Base-by-base conservation (phyloP, 2,329 filamentous ascomycete genomes). In the Fusarium proliferatum region DNA sequence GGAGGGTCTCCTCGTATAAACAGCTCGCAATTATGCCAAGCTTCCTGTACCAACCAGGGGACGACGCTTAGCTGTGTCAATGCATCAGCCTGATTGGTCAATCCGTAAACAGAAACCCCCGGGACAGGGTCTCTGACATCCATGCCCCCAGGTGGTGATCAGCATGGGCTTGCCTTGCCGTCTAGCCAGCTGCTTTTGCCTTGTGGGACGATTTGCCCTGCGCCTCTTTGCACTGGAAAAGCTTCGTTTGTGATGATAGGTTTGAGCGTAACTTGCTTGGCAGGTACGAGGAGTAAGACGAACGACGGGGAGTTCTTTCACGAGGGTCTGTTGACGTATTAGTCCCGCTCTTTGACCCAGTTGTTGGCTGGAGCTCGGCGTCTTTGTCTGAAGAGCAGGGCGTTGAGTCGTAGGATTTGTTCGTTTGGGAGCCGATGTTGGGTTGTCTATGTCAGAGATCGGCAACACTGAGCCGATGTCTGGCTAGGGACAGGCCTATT, bases 141-240 rank as follows among this genome's bases (percentile, higher is more conserved):
- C 67, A 45, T 38, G 51, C 10, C 66, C 67, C 67, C 41, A 66
- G 66, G 28, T 69, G 66, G 42, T 65, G 67, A 69, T 69, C 66
- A 30, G 26, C 51, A 33, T 49, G 34, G 23, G n/a, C 59, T 45
- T 61, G 64, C 34, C 52, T 45, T 61, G 49, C 39, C 64, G 49
- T 28, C 34, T 55, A 55, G 19, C 51, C 51, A 55, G 34, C 51
- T 41, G 34, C 51, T 28, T 39, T 46, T 69, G 65, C 67, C 66
- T 66, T 66, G 67, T 69, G 52, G 66, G 46, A 69, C 66, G 41
- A 64, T 49, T 34, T 63, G 51, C 23, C 49, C 49, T 51, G 43
- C 56, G 49, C 57, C 59, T 41, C 65, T 52, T 43, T 39, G 48
- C 10, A 34, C 45, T 34, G 26, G 26, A 41, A 69, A 59, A 69